phyloP scores from a whole-genome alignment of 2,329 filamentous ascomycete genomes.

The Diaporthe destruens region DNA sequence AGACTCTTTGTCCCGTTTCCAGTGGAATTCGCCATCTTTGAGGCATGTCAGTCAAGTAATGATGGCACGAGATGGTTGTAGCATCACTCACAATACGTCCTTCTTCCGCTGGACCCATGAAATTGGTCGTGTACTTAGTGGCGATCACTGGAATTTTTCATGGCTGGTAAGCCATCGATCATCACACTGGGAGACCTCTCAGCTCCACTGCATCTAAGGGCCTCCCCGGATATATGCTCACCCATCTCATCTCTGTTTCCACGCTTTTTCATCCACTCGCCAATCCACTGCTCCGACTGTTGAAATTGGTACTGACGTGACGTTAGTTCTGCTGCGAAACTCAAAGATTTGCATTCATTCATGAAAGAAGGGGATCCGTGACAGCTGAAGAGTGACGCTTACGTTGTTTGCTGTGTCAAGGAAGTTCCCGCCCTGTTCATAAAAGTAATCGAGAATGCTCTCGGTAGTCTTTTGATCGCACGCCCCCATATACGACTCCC shows the following conservation, averaged over 20 bases:
- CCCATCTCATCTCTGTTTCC: constrained; percentile 75
- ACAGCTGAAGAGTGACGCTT: too few relatives aligned
- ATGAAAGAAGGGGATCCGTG: too few relatives aligned
- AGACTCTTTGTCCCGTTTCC: constrained; percentile 75
- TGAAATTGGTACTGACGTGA: constrained; percentile 65
- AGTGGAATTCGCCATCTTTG: constrained; percentile 60
- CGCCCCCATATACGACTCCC: constrained; percentile 69
- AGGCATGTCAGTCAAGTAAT: background rate
- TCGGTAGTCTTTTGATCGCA: constrained; percentile 74
- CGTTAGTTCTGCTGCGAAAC: too few relatives aligned
- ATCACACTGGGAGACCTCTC: background rate
- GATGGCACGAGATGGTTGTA: background rate
- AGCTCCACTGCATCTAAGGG: too few relatives aligned
- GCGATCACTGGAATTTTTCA: constrained; percentile 66
- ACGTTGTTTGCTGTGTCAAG: constrained; percentile 76
- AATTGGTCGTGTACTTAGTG: constrained; percentile 76
- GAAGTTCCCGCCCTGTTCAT: constrained; percentile 76
- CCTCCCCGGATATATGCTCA: constrained; percentile 46
- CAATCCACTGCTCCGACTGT: constrained; percentile 74
- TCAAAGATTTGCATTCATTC: too few relatives aligned
- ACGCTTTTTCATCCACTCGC: constrained; percentile 77
- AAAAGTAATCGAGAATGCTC: constrained; percentile 75
- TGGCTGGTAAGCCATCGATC: background rate
- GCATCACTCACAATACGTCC: constrained; percentile 51
- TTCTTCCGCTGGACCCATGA: constrained; percentile 52